phyloP scores from a whole-genome alignment of 768 basidiomycete genomes.

The Cyclocybe aegerita region DNA sequence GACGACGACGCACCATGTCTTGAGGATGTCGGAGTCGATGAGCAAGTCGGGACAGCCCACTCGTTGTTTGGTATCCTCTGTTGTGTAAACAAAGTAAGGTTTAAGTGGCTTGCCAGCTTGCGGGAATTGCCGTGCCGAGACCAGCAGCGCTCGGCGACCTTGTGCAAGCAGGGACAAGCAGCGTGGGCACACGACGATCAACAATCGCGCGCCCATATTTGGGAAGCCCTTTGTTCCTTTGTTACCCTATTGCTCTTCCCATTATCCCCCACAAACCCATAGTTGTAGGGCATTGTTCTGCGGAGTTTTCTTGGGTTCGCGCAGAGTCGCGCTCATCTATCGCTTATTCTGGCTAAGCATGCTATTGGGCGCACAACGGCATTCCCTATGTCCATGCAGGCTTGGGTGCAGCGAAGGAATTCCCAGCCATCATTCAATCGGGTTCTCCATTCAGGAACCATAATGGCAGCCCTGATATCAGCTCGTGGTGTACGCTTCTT shows the following conservation, averaged over 20 bases:
- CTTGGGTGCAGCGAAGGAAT: background rate
- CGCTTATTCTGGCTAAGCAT: background rate
- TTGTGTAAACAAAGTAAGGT: conserved; percentile 53
- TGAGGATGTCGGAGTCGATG: conserved; percentile 63
- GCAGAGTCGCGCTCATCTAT: background rate
- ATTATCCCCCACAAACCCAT: conserved; percentile 20
- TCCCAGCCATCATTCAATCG: background rate
- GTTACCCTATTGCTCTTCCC: conserved; percentile 27
- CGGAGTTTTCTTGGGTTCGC: conserved; percentile 3
- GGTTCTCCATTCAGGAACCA: conserved; percentile 6
- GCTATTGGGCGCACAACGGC: no score
- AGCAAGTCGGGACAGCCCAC: conserved; percentile 32
- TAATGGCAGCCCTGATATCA: conserved; percentile 5
- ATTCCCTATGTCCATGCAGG: no score
- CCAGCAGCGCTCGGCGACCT: background rate
- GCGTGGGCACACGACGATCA: conserved; percentile 7
- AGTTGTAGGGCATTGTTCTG: conserved; percentile 13
- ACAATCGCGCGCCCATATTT: conserved; percentile 14
- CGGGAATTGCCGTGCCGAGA: conserved; percentile 30
- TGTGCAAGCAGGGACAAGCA: conserved; percentile 3
- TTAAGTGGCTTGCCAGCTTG: conserved; percentile 50
- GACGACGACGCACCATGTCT: conserved; percentile 58
- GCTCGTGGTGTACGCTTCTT: conserved; percentile 2
- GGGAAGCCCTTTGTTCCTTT: conserved; percentile 28
- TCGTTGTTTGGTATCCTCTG: conserved; percentile 39